Conservation (phyloP, 2,329 filamentous ascomycete species). For the Metarhizium brunneum region DNA sequence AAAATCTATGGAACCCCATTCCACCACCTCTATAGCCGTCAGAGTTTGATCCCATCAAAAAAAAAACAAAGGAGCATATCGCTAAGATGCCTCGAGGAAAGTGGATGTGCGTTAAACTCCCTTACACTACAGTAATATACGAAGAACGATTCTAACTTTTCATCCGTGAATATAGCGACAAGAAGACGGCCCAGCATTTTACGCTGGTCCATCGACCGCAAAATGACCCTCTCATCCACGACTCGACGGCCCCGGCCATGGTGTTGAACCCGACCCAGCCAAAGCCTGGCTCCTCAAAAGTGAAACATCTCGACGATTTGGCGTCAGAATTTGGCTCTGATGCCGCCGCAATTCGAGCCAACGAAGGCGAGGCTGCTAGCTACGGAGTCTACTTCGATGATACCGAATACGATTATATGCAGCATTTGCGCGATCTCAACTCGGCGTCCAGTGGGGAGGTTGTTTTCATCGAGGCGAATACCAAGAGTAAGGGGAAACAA, state of each 20-base stretch:
- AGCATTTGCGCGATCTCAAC: constrained; percentile 88
- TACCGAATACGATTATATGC: constrained; percentile 97
- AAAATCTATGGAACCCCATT: constrained; percentile 10
- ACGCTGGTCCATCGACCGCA: constrained; percentile 92
- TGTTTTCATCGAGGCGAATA: constrained; percentile 73
- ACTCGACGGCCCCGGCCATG: constrained; percentile 79
- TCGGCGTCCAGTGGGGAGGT: constrained; percentile 57
- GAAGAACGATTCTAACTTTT: neutral
- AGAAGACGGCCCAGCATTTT: constrained; percentile 88
- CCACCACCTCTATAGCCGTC: constrained; percentile 5
- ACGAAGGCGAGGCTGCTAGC: constrained; percentile 93
- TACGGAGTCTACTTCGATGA: constrained; percentile 95
- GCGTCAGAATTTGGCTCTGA: constrained; percentile 64
- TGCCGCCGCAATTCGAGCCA: constrained; percentile 58
- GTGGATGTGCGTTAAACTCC: constrained; percentile 45
- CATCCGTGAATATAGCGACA: constrained; percentile 42
- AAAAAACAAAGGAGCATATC: neutral
- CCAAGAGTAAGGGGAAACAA: constrained; percentile 62
- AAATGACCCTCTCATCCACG: constrained; percentile 94
- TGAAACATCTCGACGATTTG: constrained; percentile 67
- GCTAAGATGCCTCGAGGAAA: constrained; percentile 64
- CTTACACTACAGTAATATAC: constrained; percentile 6
- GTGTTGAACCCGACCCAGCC: constrained; percentile 65
- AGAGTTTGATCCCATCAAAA: neutral
- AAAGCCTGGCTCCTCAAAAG: constrained; percentile 28